Percentiles rank a stretch among this genome's conserved stretches.
These are phyloP conservation scores for Kodamaea hsintzibuensis DNA, from an alignment of 805 yeast genomes.

Conservation along the genomic window DNA sequence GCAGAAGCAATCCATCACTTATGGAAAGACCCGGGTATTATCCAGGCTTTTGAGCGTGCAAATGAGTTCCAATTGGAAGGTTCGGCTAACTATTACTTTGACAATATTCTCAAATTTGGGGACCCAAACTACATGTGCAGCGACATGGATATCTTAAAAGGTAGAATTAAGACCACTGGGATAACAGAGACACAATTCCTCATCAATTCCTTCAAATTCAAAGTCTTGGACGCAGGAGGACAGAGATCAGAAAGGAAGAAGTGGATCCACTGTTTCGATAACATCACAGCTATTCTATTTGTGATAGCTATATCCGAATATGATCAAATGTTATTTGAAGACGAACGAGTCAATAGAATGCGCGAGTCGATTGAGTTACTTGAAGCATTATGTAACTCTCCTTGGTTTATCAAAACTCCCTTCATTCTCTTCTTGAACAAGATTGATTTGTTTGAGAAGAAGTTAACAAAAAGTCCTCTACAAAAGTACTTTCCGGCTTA, in stretches of 20 bases:
- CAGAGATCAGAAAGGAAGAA: slow-evolving; percentile 88
- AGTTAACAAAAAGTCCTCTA: slow-evolving; percentile 66
- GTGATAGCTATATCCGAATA: slow-evolving; percentile 90
- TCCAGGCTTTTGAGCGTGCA: slow-evolving; percentile 54
- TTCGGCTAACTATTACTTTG: slow-evolving; percentile 79
- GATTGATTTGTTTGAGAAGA: slow-evolving; percentile 75
- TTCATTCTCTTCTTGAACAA: slow-evolving; percentile 89
- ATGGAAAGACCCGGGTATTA: slow-evolving; percentile 79
- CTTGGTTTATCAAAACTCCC: slow-evolving; percentile 84
- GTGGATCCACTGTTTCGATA: slow-evolving; percentile 95
- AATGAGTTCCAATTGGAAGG: slow-evolving; percentile 86
- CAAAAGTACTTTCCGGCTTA: slow-evolving; percentile 77
- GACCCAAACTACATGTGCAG: slow-evolving; percentile 65
- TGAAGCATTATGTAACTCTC: slow-evolving; percentile 78
- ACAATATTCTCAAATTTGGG: slow-evolving; percentile 65
- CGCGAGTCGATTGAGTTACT: slow-evolving; percentile 85
- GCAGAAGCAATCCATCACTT: slow-evolving; percentile 69
- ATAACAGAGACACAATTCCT: slow-evolving; percentile 83
- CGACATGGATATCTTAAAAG: slow-evolving; percentile 83
- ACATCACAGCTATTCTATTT: slow-evolving; percentile 82
- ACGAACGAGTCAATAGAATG: slow-evolving; percentile 84
- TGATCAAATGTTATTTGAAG: slow-evolving; percentile 90
- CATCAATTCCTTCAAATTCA: slow-evolving; percentile 62
- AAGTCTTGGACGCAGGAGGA: slow-evolving; percentile 94
- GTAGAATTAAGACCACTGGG: slow-evolving; percentile 94